These are phyloP conservation scores for Fonsecaea multimorphosa DNA, from an alignment of 2,329 filamentous ascomycete species.

Conservation along the genomic window DNA sequence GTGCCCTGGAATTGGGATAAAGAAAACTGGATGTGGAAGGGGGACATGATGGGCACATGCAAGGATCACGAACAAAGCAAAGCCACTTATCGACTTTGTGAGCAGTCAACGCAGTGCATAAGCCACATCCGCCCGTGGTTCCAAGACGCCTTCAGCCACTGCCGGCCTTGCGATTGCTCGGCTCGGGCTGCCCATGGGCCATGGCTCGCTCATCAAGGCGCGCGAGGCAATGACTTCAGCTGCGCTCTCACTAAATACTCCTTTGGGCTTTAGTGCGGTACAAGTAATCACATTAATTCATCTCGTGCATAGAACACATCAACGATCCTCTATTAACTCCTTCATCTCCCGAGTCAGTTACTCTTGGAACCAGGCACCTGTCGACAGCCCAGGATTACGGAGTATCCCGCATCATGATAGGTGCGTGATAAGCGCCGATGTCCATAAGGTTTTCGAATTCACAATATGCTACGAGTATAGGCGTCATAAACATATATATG, in stretches of 20 bases:
- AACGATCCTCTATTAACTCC: too few relatives aligned
- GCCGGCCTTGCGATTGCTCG: background rate
- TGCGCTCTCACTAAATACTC: background rate
- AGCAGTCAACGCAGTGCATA: background rate
- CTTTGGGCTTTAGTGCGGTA: background rate
- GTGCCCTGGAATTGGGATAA: conserved; percentile 15
- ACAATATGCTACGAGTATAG: too few relatives aligned
- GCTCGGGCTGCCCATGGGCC: background rate
- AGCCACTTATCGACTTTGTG: background rate
- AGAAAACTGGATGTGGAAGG: conserved; percentile 21
- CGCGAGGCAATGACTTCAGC: background rate
- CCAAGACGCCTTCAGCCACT: background rate
- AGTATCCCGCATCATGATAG: background rate
- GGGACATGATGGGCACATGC: conserved; percentile 23
- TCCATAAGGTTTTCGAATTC: background rate
- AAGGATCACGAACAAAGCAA: conserved; percentile 10
- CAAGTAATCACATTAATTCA: background rate
- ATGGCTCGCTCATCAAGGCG: background rate
- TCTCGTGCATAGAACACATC: too few relatives aligned
- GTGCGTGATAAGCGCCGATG: background rate
- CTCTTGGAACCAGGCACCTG: too few relatives aligned
- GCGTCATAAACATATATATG: too few relatives aligned
- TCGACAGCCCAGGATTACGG: background rate
- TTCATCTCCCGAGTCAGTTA: too few relatives aligned
- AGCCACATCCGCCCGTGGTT: background rate